Evolutionary conservation across 768 basidiomycete genomes (phyloP), one percentile per base, ranked within the genome.

Genomic region (Dioszegia hungarica): DNA sequence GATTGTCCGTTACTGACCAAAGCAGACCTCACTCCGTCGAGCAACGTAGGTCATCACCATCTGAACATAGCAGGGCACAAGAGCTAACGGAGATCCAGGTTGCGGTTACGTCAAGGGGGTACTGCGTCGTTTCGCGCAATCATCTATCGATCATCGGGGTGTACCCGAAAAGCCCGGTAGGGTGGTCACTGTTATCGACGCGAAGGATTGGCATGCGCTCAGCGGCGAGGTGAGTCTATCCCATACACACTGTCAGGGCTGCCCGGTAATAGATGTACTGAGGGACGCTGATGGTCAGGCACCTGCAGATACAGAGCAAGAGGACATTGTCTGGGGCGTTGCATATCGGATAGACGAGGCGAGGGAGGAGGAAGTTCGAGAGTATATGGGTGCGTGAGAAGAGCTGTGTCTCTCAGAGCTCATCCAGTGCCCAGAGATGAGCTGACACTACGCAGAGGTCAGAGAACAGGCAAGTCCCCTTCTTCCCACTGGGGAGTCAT

Each of bases 61-160:
- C 53, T 12, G 22, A 22, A 47, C 5, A 38, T 17, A 36, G 10
- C n/a, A n/a, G 6, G 27, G 1, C 19, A 25, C 48, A 5, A n/a
- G 11, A 17, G 20, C 25, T 31, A 49, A 43, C 29, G 24, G 34
- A 38, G 2, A 28, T 19, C 28, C 55, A 87, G 52, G 48, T 8
- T 56, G 47, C 41, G 92, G 92, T 10, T 95, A 86, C 67, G 78
- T 95, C 63, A 94, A 91, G 77, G 89, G 89, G 31, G 91, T 90
- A 59, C 88, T 93, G 0, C 83, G 91, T 1, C 80, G 92, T 25
- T 95, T 95, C 67, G 89, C 91, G 0, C 90, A 94, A 76, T 83
- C 84, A 70, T 93, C 90, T 54, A 88, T 90, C 72, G 92, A 97
- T 70, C 92, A 97, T 75, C 82, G 92, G 11, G 92, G 92, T 19